phyloP scores from a whole-genome alignment of 768 basidiomycete species.

The Pleurotus tuoliensis region DNA sequence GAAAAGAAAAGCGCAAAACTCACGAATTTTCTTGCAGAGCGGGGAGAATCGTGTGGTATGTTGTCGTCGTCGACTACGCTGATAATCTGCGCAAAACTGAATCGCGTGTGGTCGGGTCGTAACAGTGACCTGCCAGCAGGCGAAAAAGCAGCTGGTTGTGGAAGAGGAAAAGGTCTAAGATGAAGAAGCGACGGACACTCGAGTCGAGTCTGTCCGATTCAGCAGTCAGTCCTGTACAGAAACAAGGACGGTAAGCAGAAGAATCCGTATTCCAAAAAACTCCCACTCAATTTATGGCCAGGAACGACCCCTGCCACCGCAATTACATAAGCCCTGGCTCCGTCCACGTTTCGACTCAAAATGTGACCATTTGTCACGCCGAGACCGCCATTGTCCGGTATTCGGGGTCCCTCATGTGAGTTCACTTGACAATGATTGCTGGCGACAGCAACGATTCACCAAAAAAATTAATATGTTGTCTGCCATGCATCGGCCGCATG shows the following conservation, averaged over 20 bases:
- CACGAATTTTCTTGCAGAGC: slow-evolving; percentile 40
- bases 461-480: not conserved
- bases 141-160: slow-evolving; percentile 59
- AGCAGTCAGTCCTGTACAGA: slow-evolving; percentile 6
- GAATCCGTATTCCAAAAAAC: not conserved
- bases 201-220: slow-evolving; percentile 6
- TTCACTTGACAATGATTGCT: slow-evolving; percentile 4
- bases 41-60: slow-evolving; percentile 19
- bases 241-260: slow-evolving; percentile 8
- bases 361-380: not conserved
- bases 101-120: slow-evolving; percentile 75
- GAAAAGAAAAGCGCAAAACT: slow-evolving; percentile 16
- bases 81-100: slow-evolving; percentile 19
- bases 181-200: slow-evolving; percentile 18
- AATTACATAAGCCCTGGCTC: not conserved
- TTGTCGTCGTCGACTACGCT: slow-evolving; percentile 33
- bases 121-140: slow-evolving; percentile 92
- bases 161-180: slow-evolving; percentile 36
- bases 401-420: not conserved
- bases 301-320: not conserved
- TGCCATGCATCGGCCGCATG: not conserved
- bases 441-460: not conserved
- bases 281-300: slow-evolving; percentile 9
- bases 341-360: not conserved
- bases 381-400: not conserved